Evolutionary conservation across 257 asterid genomes (phyloP).

Genomic region (Forsythia suspensa): DNA sequence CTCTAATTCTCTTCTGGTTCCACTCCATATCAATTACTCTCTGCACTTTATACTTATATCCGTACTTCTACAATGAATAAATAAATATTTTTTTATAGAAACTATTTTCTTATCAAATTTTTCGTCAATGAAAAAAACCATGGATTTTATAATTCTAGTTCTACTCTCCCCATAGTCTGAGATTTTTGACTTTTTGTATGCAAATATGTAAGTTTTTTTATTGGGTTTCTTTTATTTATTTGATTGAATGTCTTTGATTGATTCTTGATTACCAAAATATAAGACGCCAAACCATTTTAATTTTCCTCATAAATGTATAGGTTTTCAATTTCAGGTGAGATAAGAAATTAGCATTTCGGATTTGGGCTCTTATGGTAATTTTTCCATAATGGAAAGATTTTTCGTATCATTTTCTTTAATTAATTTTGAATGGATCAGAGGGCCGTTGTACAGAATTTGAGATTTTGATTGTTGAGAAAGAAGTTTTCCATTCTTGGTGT

Average conservation of each 20-base stretch:
- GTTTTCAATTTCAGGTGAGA: too few species aligned
- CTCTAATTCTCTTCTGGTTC: slow-evolving; percentile 11
- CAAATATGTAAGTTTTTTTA: slow-evolving; percentile 10
- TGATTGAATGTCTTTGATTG: slow-evolving; percentile 18
- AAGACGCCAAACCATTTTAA: too few species aligned
- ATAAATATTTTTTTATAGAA: slow-evolving; percentile 3
- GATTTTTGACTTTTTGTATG: slow-evolving; percentile 37
- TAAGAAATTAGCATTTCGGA: not conserved
- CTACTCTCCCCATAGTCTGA: slow-evolving; percentile 12
- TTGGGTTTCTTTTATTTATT: slow-evolving; percentile 13
- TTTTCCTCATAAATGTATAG: too few species aligned
- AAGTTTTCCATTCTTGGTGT: slow-evolving; percentile 14
- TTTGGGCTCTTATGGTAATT: not conserved
- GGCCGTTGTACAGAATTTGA: slow-evolving; percentile 18
- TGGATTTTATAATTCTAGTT: slow-evolving; percentile 26
- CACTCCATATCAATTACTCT: slow-evolving; percentile 15
- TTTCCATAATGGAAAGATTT: not conserved
- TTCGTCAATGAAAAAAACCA: slow-evolving; percentile 14
- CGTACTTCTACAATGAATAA: not conserved
- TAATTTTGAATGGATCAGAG: slow-evolving; percentile 23
- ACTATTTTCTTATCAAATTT: slow-evolving; percentile 5
- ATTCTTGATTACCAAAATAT: not conserved
- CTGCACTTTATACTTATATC: slow-evolving; percentile 10
- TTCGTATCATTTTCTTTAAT: not conserved
- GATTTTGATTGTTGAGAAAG: slow-evolving; percentile 22